phyloP scores from a whole-genome alignment of 345 rosid genomes.

The Brassica carinata region DNA sequence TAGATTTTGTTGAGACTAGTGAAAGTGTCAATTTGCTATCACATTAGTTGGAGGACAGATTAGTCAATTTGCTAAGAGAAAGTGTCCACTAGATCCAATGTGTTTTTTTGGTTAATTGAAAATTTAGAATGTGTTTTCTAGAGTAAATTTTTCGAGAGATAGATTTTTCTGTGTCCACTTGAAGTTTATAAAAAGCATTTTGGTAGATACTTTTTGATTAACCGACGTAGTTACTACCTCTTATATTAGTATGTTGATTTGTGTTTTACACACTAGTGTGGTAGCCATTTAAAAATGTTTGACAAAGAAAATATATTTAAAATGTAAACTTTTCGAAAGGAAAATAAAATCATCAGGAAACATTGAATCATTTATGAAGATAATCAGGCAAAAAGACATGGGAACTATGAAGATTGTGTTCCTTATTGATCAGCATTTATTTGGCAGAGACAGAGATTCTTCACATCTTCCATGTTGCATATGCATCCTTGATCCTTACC shows the following conservation, averaged over 20 bases:
- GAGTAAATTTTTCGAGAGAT: neutral
- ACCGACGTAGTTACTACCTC: neutral
- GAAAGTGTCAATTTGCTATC: neutral
- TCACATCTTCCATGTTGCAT: too few relatives aligned
- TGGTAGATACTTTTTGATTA: conserved; percentile 16
- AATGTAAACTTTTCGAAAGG: neutral
- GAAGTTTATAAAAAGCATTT: neutral
- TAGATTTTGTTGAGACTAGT: conserved; percentile 24
- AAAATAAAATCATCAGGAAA: neutral
- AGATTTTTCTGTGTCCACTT: neutral
- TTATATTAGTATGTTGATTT: neutral
- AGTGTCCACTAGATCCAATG: too few relatives aligned
- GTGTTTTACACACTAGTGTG: neutral
- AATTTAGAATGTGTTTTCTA: too few relatives aligned
- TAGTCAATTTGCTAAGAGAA: too few relatives aligned
- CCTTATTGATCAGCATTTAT: too few relatives aligned
- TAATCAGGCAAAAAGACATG: too few relatives aligned
- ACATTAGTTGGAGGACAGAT: too few relatives aligned
- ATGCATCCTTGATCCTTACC: too few relatives aligned
- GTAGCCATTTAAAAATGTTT: neutral
- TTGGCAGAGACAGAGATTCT: too few relatives aligned
- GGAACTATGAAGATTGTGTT: too few relatives aligned
- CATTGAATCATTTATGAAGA: neutral
- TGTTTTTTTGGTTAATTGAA: too few relatives aligned
- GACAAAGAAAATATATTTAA: neutral